Evolutionary conservation across 2,329 filamentous ascomycete species (phyloP), one percentile per base, ranked within the genome.

Genomic region (Seiridium cupressi): DNA sequence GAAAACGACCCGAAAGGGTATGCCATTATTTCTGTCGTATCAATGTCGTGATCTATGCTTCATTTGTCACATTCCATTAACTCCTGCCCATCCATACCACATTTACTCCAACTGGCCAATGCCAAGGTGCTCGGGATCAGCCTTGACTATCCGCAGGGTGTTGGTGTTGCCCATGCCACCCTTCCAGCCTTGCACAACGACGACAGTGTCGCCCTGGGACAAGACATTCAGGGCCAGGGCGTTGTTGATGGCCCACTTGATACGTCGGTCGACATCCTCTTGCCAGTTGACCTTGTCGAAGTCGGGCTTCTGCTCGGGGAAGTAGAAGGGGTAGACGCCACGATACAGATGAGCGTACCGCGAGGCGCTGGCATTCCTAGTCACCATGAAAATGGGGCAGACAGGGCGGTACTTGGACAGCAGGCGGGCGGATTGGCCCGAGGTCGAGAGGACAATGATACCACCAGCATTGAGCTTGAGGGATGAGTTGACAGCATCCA

Each of bases 371-470:
- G 87, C 80, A 76, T 90, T 97, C 71, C 95, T 90, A 66, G 94
- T 97, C 65, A 99, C 91, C 94, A 98, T 98, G 84, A 99, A 94
- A 81, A 99, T 97, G 70, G 95, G 95, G 87, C 94, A 98, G 65
- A 98, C 93, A 56, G 95, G 95, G 73, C 95, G 91, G 84, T 97
- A 99, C 84, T 99, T 99, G 82, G 94, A 96, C 68, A 98, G 84
- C 64, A 98, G 89, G 72, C 95, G 93, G 62, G 95, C 95, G 66
- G 94, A 97, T 73, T 92, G 91, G 74, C 95, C 95, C 68, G 93
- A 96, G 58, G 95, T 99, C 70, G 94, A 97, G 70, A 99, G 84
- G 64, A 97, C 94, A 68, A 99, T 88, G 76, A 99, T 98, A 69
- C 92, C 94, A 71, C 94, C 93, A 53, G 95, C 95, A 74, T 96